Conservation (phyloP, 352 stramenopile species). For the Globisporangium alternatum region DNA sequence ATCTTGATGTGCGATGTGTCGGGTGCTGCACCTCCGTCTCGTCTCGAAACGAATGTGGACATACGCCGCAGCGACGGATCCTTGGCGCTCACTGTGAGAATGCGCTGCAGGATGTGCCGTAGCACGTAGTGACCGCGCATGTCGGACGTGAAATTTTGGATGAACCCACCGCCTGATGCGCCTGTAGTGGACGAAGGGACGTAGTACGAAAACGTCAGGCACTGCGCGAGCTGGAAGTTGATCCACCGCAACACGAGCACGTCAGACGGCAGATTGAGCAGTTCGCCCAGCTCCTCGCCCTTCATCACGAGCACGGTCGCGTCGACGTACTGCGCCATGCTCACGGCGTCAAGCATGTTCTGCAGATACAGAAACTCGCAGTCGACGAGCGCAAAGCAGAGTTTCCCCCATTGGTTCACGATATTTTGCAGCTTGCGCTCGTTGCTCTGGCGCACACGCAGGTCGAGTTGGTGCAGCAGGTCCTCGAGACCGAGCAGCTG, state of each 20-base stretch:
- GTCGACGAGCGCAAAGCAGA: conserved; percentile 65
- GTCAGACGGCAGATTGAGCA: conserved; percentile 49
- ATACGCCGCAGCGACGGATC: not conserved
- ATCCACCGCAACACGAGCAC: conserved; percentile 69
- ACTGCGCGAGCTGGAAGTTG: conserved; percentile 58
- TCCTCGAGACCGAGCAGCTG: conserved; percentile 59
- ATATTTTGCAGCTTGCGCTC: conserved; percentile 60
- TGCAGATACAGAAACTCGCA: conserved; percentile 46
- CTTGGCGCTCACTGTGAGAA: conserved; percentile 23
- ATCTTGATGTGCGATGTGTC: not conserved
- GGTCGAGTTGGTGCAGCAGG: conserved; percentile 45
- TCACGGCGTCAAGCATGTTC: conserved; percentile 57
- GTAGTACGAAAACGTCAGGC: conserved; percentile 28
- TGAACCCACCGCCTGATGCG: conserved; percentile 24
- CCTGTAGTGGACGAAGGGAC: not conserved
- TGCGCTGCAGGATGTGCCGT: conserved; percentile 44
- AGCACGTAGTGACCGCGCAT: conserved; percentile 58
- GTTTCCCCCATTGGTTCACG: conserved; percentile 58
- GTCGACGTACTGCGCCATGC: conserved; percentile 42
- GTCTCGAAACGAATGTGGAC: conserved; percentile 18
- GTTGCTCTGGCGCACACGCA: conserved; percentile 41
- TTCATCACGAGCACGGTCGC: conserved; percentile 37
- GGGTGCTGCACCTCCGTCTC: not conserved
- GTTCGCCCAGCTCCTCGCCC: conserved; percentile 50
- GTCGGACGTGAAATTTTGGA: conserved; percentile 72